Percentiles rank a stretch among this genome's conserved stretches.
phyloP scores from a whole-genome alignment of 495 filamentous ascomycete genomes.

The Annulohypoxylon nitens region DNA sequence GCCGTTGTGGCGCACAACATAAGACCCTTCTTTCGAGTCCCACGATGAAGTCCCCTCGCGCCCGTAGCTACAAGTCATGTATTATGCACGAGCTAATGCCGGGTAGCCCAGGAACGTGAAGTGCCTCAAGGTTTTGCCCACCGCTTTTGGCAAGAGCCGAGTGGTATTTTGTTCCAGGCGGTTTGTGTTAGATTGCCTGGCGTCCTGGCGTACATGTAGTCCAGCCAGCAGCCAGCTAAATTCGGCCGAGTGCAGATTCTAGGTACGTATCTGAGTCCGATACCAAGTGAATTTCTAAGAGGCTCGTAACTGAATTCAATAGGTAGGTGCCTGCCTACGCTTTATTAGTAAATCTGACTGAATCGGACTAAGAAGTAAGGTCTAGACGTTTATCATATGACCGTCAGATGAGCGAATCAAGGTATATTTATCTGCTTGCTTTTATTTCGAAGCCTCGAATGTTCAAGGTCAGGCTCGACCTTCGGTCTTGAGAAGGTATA shows the following conservation, averaged over 20 bases:
- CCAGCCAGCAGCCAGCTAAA: constrained; percentile 18
- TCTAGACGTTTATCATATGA: constrained; percentile 20
- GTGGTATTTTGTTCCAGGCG: constrained; percentile 13
- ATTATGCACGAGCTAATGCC: constrained; percentile 13
- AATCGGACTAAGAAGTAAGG: neutral
- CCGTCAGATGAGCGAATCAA: constrained; percentile 9
- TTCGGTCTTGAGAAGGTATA: neutral
- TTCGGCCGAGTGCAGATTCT: constrained; percentile 37
- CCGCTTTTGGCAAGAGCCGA: constrained; percentile 22
- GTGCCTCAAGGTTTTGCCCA: neutral
- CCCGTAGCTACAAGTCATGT: constrained; percentile 1
- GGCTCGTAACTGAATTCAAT: constrained; percentile 18
- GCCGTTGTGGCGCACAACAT: constrained; percentile 36
- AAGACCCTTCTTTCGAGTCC: constrained; percentile 33
- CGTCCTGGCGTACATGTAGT: neutral
- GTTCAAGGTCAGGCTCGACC: constrained; percentile 1
- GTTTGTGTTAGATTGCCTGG: neutral
- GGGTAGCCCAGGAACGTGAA: constrained; percentile 6
- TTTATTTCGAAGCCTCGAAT: neutral
- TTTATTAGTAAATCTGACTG: neutral
- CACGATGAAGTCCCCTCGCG: neutral
- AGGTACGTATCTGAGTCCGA: neutral
- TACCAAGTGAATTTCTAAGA: constrained; percentile 2
- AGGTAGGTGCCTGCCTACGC: neutral
- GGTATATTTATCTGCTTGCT: neutral